Percentiles rank a stretch among this genome's conserved stretches.
Conservation (phyloP, 73 alveolate genomes). For the Effrenium voratum region DNA sequence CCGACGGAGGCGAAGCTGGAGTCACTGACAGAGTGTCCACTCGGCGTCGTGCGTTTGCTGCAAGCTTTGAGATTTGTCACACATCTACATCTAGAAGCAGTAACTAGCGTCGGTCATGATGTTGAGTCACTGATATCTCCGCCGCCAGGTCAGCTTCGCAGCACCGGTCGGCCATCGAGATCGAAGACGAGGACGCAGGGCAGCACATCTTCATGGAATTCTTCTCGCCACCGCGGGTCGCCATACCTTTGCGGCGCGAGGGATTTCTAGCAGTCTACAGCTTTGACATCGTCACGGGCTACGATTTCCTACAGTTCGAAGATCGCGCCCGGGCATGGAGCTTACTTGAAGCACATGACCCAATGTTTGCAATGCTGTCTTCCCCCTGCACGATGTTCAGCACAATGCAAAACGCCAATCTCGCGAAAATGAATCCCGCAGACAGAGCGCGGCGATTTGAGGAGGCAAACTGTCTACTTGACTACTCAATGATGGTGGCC, state of each 20-base stretch:
- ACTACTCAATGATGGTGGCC: background rate
- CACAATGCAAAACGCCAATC: background rate
- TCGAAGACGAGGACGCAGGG: background rate
- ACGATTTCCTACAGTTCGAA: background rate
- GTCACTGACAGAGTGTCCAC: too few species aligned
- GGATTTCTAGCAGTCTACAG: background rate
- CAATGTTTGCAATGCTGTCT: background rate
- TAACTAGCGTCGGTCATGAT: too few species aligned
- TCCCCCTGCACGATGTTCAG: conserved; percentile 8
- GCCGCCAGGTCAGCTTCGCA: too few species aligned
- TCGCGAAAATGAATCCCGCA: background rate
- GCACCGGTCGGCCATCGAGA: background rate
- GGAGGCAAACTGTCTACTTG: background rate
- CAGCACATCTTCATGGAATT: conserved; percentile 11
- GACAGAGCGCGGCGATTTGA: background rate
- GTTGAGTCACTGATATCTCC: too few species aligned
- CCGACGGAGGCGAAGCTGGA: too few species aligned
- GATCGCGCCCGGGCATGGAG: conserved; percentile 5
- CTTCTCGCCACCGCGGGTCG: background rate
- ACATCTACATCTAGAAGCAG: too few species aligned
- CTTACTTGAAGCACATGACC: background rate
- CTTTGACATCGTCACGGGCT: conserved; percentile 16
- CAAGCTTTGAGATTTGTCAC: too few species aligned
- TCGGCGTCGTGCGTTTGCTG: too few species aligned
- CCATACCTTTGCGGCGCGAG: background rate